These are phyloP conservation scores for Parafenestella ontariensis DNA, from an alignment of 2,329 filamentous ascomycete species.

Conservation along the genomic window DNA sequence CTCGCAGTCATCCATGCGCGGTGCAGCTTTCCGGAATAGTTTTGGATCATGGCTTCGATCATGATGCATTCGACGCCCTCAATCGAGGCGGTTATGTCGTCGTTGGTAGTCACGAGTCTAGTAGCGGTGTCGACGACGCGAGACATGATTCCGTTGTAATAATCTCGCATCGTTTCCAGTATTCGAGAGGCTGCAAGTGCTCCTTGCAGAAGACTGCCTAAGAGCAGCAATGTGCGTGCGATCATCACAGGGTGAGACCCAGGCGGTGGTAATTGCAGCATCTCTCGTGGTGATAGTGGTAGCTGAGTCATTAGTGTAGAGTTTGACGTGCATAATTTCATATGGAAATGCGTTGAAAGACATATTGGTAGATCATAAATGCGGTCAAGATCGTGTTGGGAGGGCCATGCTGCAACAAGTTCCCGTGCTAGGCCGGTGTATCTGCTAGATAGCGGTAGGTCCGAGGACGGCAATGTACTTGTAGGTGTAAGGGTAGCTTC, in stretches of 20 bases:
- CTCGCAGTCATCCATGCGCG: conserved; percentile 50
- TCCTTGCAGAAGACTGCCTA: conserved; percentile 40
- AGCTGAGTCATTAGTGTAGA: conserved; percentile 21
- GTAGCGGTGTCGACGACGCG: conserved; percentile 39
- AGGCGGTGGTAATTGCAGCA: conserved; percentile 40
- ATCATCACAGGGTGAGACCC: conserved; percentile 42
- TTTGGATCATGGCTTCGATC: conserved; percentile 51
- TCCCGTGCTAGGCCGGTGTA: conserved; percentile 31
- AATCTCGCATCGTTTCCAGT: conserved; percentile 23
- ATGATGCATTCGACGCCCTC: conserved; percentile 55
- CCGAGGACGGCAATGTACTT: background rate
- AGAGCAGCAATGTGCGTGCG: conserved; percentile 42
- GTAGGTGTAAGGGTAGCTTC: background rate
- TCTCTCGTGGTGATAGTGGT: conserved; percentile 31
- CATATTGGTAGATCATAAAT: conserved; percentile 44
- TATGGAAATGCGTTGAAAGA: conserved; percentile 48
- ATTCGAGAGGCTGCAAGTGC: conserved; percentile 3
- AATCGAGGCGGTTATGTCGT: conserved; percentile 47
- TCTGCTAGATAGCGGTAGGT: background rate
- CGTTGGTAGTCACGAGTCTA: conserved; percentile 46
- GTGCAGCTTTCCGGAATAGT: conserved; percentile 51
- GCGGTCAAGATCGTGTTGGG: conserved; percentile 46
- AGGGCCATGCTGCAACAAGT: conserved; percentile 52
- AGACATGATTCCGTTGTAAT: conserved; percentile 33
- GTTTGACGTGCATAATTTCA: conserved; percentile 46